Conservation (phyloP, 257 asterid species). For the Handroanthus guayacan region DNA sequence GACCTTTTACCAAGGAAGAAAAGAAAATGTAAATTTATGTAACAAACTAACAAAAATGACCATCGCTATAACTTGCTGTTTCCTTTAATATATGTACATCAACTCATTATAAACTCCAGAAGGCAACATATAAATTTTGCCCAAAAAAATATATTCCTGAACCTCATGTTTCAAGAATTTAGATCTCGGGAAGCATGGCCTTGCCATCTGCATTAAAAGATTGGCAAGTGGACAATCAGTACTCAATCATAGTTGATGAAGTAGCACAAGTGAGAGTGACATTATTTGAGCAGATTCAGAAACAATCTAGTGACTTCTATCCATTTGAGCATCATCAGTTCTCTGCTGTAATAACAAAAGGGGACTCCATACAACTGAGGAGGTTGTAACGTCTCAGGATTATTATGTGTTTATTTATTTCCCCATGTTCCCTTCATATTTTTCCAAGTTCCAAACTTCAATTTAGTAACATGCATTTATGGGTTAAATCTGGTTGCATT, state of each 20-base stretch:
- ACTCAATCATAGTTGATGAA: neutral
- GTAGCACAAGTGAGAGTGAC: neutral
- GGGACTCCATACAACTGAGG: neutral
- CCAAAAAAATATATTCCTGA: conserved; percentile 29
- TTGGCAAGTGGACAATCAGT: conserved; percentile 15
- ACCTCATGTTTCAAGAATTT: conserved; percentile 50
- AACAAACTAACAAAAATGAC: conserved; percentile 26
- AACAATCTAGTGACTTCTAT: neutral
- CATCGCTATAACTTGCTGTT: conserved; percentile 45
- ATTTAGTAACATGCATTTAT: neutral
- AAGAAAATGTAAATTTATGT: neutral
- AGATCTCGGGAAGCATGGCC: conserved; percentile 66
- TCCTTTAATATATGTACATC: conserved; percentile 59
- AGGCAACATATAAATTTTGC: conserved; percentile 16
- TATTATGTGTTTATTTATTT: neutral
- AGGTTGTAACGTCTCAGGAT: neutral
- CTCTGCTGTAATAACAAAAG: conserved; percentile 5
- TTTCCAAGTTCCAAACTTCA: neutral
- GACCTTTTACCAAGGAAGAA: neutral
- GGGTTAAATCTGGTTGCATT: neutral
- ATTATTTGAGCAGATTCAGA: neutral
- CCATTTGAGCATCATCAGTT: neutral
- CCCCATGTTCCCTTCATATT: neutral
- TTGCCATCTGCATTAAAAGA: conserved; percentile 63
- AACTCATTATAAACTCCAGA: conserved; percentile 31